phyloP scores from a whole-genome alignment of 2,329 filamentous ascomycete species.

The Alternaria alternata region DNA sequence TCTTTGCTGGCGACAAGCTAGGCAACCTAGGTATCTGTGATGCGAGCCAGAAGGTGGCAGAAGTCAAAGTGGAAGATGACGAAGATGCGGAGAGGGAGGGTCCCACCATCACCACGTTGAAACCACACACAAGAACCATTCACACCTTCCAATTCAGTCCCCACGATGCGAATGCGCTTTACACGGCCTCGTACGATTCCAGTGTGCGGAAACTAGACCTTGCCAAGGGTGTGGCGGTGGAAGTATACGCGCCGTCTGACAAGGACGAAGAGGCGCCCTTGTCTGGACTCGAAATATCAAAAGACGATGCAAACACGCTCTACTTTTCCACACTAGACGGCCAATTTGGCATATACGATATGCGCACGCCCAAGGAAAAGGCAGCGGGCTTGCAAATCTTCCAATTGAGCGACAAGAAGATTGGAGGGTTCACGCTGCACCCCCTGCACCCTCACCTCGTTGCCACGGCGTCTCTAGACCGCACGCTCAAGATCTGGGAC shows the following conservation, averaged over 20 bases:
- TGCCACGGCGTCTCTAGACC: slow-evolving; percentile 88
- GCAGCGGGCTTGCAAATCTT: slow-evolving; percentile 67
- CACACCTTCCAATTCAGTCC: slow-evolving; percentile 82
- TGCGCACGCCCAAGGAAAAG: slow-evolving; percentile 65
- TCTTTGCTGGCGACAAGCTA: slow-evolving; percentile 94
- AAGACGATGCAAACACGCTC: slow-evolving; percentile 73
- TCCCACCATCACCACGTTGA: slow-evolving; percentile 86
- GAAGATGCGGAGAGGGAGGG: slow-evolving; percentile 71
- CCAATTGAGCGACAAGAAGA: slow-evolving; percentile 87
- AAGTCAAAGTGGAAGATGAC: slow-evolving; percentile 65
- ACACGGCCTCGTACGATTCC: slow-evolving; percentile 90
- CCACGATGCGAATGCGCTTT: slow-evolving; percentile 76
- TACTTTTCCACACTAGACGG: slow-evolving; percentile 90
- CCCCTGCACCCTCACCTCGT: slow-evolving; percentile 82
- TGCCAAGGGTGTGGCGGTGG: slow-evolving; percentile 77
- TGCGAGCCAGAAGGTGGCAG: slow-evolving; percentile 72
- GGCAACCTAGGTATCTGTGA: slow-evolving; percentile 92
- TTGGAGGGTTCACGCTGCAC: slow-evolving; percentile 89
- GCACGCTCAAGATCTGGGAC: slow-evolving; percentile 93
- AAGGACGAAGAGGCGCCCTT: slow-evolving; percentile 77
- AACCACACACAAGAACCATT: slow-evolving; percentile 89
- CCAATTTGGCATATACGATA: slow-evolving; percentile 80
- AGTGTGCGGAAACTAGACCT: slow-evolving; percentile 89
- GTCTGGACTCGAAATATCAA: slow-evolving; percentile 82
- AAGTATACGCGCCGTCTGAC: slow-evolving; percentile 80